Percentiles rank a stretch among this genome's conserved stretches.
These are phyloP conservation scores for Carex kokanica DNA, from an alignment of 176 grass and related monocot species.

Conservation along the genomic window DNA sequence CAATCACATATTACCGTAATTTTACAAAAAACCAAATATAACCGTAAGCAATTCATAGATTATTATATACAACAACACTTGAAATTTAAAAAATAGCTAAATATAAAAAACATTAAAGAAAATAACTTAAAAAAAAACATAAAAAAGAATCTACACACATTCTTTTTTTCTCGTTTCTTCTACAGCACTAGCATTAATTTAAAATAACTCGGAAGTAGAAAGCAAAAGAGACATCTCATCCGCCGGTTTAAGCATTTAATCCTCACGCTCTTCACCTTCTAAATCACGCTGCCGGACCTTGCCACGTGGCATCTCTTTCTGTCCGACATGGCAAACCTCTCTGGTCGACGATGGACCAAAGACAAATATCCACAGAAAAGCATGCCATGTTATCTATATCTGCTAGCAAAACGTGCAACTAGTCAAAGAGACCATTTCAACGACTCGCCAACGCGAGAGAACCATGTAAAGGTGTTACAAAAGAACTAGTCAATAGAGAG, in stretches of 20 bases:
- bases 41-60: background rate
- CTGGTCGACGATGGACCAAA: background rate
- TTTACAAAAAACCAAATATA: background rate
- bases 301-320: background rate
- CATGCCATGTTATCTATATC: background rate
- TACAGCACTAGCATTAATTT: background rate
- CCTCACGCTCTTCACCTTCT: background rate
- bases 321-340: background rate
- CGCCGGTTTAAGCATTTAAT: background rate
- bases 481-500: background rate
- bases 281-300: background rate
- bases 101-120: background rate
- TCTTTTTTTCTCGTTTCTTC: background rate
- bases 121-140: background rate
- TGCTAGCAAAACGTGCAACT: background rate
- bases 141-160: background rate
- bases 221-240: slow-evolving; percentile 19
- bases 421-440: slow-evolving; percentile 6
- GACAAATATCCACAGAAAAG: background rate
- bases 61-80: background rate
- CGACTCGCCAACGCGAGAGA: background rate
- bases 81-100: background rate
- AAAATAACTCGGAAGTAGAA: background rate
- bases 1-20: background rate
- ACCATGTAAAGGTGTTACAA: background rate